Conservation (phyloP, 2,329 filamentous ascomycete genomes). For the Knoxdaviesia capensis region DNA sequence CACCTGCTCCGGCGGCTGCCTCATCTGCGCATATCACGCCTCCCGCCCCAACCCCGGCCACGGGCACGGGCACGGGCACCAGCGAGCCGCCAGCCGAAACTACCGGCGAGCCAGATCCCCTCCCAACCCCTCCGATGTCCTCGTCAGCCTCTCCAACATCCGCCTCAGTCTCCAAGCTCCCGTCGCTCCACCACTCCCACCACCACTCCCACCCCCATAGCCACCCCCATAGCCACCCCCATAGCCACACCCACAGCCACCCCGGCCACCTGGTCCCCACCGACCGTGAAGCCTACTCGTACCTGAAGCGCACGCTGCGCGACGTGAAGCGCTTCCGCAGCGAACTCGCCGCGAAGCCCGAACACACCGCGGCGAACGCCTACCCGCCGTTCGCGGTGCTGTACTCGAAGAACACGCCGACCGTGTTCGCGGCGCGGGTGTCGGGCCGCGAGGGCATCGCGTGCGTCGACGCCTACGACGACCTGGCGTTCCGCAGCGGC, state of each 20-base stretch:
- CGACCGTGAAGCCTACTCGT: slow-evolving; percentile 30
- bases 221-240: slow-evolving; percentile 7
- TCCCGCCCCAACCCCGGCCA: too few species aligned
- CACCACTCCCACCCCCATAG: slow-evolving; percentile 2
- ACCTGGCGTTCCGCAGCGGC: slow-evolving; percentile 68
- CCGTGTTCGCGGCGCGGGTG: slow-evolving; percentile 65
- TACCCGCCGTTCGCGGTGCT: slow-evolving; percentile 73
- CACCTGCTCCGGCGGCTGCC: too few species aligned
- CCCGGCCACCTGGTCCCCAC: slow-evolving; percentile 19
- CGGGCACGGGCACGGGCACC: too few species aligned
- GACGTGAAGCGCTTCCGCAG: slow-evolving; percentile 56
- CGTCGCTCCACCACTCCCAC: slow-evolving; percentile 3
- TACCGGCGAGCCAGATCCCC: too few species aligned
- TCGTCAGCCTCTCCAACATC: too few species aligned
- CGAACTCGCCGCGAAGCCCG: slow-evolving; percentile 42
- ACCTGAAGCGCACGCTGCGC: slow-evolving; percentile 55
- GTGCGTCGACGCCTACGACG: slow-evolving; percentile 61
- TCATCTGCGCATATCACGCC: too few species aligned
- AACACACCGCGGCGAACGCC: slow-evolving; percentile 40
- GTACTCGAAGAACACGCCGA: slow-evolving; percentile 74
- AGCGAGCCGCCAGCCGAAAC: too few species aligned
- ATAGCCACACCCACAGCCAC: slow-evolving; percentile 6
- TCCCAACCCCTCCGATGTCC: too few species aligned
- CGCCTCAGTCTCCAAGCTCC: too few species aligned
- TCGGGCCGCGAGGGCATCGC: slow-evolving; percentile 52